phyloP scores from a whole-genome alignment of 1,284 basidiomycete genomes.

The Sanghuangporus weigelae region DNA sequence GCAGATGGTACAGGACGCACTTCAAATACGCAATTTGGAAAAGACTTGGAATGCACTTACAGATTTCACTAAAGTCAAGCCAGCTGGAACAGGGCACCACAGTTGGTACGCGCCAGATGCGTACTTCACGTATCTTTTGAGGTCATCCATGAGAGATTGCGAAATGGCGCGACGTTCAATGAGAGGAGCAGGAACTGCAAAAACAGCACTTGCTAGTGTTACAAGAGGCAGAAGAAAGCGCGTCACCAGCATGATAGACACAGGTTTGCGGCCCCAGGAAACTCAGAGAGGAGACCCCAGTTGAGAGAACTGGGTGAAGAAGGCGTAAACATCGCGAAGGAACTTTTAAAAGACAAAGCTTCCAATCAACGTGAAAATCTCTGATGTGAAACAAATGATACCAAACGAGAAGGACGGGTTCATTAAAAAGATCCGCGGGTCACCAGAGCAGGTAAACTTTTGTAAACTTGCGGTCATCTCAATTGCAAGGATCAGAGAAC shows the following conservation, averaged over 20 bases:
- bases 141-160: slow-evolving; percentile 14
- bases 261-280: not conserved
- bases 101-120: slow-evolving; percentile 19
- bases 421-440: not conserved
- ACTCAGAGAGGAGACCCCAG: not conserved
- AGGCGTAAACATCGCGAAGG: not conserved
- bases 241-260: not conserved
- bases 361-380: not conserved
- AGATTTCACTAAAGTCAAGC: slow-evolving; percentile 15
- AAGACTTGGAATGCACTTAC: not conserved
- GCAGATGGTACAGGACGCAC: not conserved
- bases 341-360: not conserved
- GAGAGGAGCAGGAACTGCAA: not conserved
- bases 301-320: not conserved
- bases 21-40: not conserved
- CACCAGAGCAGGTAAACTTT: not conserved
- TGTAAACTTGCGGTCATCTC: not conserved
- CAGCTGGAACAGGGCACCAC: slow-evolving; percentile 14
- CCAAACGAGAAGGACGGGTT: not conserved
- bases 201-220: not conserved
- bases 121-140: slow-evolving; percentile 18
- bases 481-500: not conserved
- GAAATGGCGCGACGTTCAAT: slow-evolving; percentile 14
- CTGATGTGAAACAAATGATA: not conserved
- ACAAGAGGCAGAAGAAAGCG: not conserved